Evolutionary conservation across 2,329 filamentous ascomycete species (phyloP).

Genomic region (Myriosclerotinia scirpicola): DNA sequence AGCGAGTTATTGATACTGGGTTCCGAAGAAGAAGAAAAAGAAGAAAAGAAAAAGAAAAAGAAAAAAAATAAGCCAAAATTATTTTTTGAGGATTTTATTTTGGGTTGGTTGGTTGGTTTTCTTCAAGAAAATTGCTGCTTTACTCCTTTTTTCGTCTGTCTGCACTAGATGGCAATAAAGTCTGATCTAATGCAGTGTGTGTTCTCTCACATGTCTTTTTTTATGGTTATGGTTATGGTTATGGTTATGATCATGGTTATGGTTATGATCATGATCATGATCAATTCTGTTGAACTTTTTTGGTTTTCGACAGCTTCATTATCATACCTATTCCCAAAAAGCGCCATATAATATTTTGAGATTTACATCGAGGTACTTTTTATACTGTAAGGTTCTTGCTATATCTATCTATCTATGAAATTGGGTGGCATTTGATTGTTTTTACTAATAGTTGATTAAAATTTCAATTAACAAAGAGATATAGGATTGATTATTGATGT

Average conservation of each 20-base stretch:
- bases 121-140: constrained; percentile 34
- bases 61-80: neutral
- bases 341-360: constrained; percentile 19
- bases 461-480: too few relatives aligned
- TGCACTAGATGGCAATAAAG: constrained; percentile 41
- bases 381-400: neutral
- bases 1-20: constrained; percentile 25
- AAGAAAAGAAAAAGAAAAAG: constrained; percentile 7
- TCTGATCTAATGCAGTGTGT: constrained; percentile 37
- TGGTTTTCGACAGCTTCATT: constrained; percentile 17
- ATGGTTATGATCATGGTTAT: too few relatives aligned
- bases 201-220: constrained; percentile 31
- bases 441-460: neutral
- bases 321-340: constrained; percentile 8
- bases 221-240: constrained; percentile 21
- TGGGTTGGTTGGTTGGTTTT: constrained; percentile 30
- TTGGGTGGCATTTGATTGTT: neutral
- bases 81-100: constrained; percentile 25
- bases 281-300: constrained; percentile 13
- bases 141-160: constrained; percentile 32
- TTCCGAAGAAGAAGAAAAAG: constrained; percentile 22
- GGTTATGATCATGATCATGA: constrained; percentile 10
- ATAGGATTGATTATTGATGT: too few relatives aligned
- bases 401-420: neutral
- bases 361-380: constrained; percentile 6